Base-by-base conservation (phyloP, 2,329 filamentous ascomycete species). In the Rhinocladiella mackenziei region DNA sequence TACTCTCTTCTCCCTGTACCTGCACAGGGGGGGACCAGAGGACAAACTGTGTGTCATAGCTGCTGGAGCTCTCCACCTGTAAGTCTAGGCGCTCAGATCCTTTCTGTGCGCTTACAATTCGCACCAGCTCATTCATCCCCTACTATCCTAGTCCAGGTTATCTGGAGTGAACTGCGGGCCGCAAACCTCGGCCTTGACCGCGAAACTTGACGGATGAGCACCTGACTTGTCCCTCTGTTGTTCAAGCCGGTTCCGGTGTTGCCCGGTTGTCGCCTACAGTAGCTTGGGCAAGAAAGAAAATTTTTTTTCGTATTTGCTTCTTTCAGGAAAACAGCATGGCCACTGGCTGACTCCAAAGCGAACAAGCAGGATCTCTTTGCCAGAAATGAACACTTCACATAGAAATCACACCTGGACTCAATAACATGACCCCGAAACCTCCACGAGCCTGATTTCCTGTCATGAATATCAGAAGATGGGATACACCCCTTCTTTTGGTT, bases 31-130 rank as follows among this genome's bases (percentile, higher is more conserved):
- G 35, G n/a, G n/a, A n/a, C n/a, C n/a, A n/a, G n/a, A n/a, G n/a
- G n/a, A n/a, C n/a, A 43, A 42, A 43, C 42, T 51, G 48, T 50
- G 43, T 51, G 48, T 51, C 48, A 51, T 51, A 33, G 22, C 29
- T 40, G 39, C 31, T n/a, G n/a, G n/a, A n/a, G n/a, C n/a, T 34
- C 48, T 51, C 48, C 48, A 51, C 48, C 43, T 43, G 31, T 39
- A 46, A 45, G 47, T 50, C 47, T 38, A 50, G 47, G 35, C 19
- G 37, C 43, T 26, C 18, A 37, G 39, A 39, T 39, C 28, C 43
- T 39, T 20, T 23, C n/a, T n/a, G n/a, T n/a, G 32, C 41, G 41
- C 25, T 42, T 45, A 35, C 32, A 13, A 5, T 40, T 29, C 15
- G 20, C 10, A 7, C 11, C 17, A 10, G 39, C 11, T 34, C 13